phyloP scores from a whole-genome alignment of 2,329 filamentous ascomycete species.

The Alternaria burnsii region DNA sequence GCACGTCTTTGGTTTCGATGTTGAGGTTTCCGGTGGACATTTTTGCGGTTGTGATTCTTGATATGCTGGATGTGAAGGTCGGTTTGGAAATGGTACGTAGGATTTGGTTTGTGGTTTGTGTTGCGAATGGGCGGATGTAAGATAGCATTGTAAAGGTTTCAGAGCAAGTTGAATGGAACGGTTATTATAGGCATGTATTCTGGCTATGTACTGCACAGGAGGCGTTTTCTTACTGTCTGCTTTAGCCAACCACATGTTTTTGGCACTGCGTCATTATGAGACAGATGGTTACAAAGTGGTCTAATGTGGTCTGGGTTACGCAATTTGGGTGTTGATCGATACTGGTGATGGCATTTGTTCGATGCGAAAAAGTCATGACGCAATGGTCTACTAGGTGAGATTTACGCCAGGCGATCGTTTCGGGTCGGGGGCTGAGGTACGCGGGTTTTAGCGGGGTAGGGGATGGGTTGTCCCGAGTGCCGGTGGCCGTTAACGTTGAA shows the following conservation, averaged over 20 bases:
- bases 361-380: conserved; percentile 39
- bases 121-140: conserved; percentile 25
- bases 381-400: conserved; percentile 21
- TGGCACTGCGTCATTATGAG: conserved; percentile 20
- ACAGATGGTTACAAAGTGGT: not conserved
- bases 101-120: conserved; percentile 24
- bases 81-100: conserved; percentile 30
- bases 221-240: not conserved
- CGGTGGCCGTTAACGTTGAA: not conserved
- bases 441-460: conserved; percentile 11
- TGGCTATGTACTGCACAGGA: not conserved
- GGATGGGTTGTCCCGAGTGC: conserved; percentile 2
- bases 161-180: not conserved
- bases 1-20: conserved; percentile 65
- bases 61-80: conserved; percentile 18
- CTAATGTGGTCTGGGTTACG: not conserved
- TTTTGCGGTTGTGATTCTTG: conserved; percentile 27
- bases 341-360: conserved; percentile 13
- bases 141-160: conserved; percentile 18
- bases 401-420: conserved; percentile 15
- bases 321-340: conserved; percentile 8
- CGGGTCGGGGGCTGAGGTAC: conserved; percentile 4
- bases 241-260: conserved; percentile 16
- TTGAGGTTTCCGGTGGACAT: conserved; percentile 51
- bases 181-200: conserved; percentile 8